Percentiles rank a stretch among this genome's conserved stretches.
These are phyloP conservation scores for Cenococcum geophilum DNA, from an alignment of 495 filamentous ascomycete genomes.

Conservation along the genomic window DNA sequence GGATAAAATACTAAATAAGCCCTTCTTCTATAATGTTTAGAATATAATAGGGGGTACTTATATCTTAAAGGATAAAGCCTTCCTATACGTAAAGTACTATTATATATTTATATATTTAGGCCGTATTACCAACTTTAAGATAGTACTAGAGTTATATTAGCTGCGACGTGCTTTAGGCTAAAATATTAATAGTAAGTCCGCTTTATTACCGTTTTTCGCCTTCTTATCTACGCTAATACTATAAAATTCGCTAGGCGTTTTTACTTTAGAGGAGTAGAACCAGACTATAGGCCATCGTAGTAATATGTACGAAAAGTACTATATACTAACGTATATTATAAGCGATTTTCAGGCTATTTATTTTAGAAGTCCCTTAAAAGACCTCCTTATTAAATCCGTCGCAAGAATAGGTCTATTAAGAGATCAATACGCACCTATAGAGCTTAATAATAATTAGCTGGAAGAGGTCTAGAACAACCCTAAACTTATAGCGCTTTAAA, in stretches of 20 bases:
- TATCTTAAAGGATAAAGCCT: constrained; percentile 15
- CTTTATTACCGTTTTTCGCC: constrained; percentile 1
- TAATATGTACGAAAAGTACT: too few species aligned
- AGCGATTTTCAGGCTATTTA: constrained; percentile 21
- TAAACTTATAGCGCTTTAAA: too few species aligned
- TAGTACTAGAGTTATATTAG: too few species aligned
- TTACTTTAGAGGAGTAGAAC: constrained; percentile 6
- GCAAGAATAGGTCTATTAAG: too few species aligned
- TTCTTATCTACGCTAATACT: constrained; percentile 6
- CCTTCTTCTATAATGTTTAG: constrained; percentile 17
- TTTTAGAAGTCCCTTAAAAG: constrained; percentile 19
- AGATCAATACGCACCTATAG: too few species aligned
- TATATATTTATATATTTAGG: constrained; percentile 17
- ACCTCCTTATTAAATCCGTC: too few species aligned
- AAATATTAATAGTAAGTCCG: too few species aligned
- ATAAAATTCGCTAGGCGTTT: constrained; percentile 12
- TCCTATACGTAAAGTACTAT: constrained; percentile 20
- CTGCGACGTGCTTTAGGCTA: too few species aligned
- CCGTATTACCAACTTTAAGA: constrained; percentile 11
- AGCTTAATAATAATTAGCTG: constrained; percentile 7
- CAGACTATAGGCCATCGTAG: too few species aligned
- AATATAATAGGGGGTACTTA: constrained; percentile 8
- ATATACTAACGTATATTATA: too few species aligned
- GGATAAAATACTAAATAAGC: constrained; percentile 14
- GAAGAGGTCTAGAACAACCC: constrained; percentile 17